Conservation (phyloP, 2,329 filamentous ascomycete species). For the Aspergillus fijiensis region DNA sequence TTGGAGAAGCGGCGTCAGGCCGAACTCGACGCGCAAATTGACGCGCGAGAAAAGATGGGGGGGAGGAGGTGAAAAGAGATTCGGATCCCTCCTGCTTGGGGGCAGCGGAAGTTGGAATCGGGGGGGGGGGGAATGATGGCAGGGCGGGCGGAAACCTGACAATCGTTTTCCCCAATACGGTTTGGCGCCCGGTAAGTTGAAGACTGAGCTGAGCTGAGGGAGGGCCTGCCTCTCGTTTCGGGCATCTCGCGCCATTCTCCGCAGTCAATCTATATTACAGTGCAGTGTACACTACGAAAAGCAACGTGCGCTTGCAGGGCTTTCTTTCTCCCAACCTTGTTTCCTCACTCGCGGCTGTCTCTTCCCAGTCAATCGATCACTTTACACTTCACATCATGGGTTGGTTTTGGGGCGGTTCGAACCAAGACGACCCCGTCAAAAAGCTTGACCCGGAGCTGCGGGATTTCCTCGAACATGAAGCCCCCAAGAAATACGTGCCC, state of each 20-base stretch:
- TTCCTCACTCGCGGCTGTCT: background rate
- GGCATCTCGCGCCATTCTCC: conserved; percentile 13
- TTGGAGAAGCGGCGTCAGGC: conserved; percentile 31
- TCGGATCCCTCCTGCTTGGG: background rate
- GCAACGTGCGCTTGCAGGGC: background rate
- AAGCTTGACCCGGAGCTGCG: conserved; percentile 80
- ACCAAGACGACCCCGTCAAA: conserved; percentile 62
- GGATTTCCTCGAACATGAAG: conserved; percentile 81
- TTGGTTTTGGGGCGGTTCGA: conserved; percentile 61
- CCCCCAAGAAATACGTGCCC: conserved; percentile 66
- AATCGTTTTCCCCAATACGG: conserved; percentile 17
- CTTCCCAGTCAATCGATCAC: conserved; percentile 39
- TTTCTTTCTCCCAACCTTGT: background rate
- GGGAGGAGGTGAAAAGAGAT: background rate
- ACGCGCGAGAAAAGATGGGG: conserved; percentile 17
- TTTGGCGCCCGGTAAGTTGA: conserved; percentile 18
- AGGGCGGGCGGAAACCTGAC: conserved; percentile 1
- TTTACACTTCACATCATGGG: conserved; percentile 45
- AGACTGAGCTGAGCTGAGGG: background rate
- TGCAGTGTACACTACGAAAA: background rate
- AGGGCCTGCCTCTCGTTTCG: background rate
- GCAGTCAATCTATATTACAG: conserved; percentile 1
- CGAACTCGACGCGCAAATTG: conserved; percentile 32
- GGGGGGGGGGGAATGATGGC: conserved; percentile 4
- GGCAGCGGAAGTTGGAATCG: background rate